These are phyloP conservation scores for Jatropha podagrica DNA, from an alignment of 441 rosid species.

Conservation along the genomic window DNA sequence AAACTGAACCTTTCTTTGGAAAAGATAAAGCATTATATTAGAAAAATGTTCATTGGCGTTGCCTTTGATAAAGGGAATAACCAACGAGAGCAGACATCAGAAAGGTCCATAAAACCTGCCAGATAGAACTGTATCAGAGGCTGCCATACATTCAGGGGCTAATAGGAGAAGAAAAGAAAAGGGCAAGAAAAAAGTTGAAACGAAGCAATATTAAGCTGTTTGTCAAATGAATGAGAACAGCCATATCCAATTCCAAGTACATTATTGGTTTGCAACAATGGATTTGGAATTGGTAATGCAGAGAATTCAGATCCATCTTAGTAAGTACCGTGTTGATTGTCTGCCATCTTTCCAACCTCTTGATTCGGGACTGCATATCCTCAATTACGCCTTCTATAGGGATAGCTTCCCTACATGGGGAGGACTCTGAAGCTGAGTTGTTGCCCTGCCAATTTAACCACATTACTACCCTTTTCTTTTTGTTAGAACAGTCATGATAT, in stretches of 20 bases:
- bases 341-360: slow-evolving; percentile 93
- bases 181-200: background rate
- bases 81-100: slow-evolving; percentile 97
- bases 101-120: slow-evolving; percentile 95
- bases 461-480: background rate
- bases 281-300: no score
- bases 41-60: slow-evolving; percentile 46
- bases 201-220: background rate
- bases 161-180: background rate
- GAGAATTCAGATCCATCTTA: no score
- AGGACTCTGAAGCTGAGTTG: slow-evolving; percentile 74
- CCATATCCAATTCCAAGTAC: no score
- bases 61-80: slow-evolving; percentile 93
- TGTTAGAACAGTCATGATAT: background rate
- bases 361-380: slow-evolving; percentile 87
- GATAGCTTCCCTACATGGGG: slow-evolving; percentile 67
- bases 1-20: background rate
- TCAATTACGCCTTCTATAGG: slow-evolving; percentile 73
- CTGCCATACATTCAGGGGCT: background rate
- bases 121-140: slow-evolving; percentile 2
- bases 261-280: no score
- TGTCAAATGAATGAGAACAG: background rate
- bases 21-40: background rate
- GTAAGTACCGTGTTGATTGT: slow-evolving; percentile 76
- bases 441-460: slow-evolving; percentile 53